Evolutionary conservation across 176 grass and related monocot genomes (phyloP), one percentile per base, ranked within the genome.

Genomic region (Hordeum marinum): DNA sequence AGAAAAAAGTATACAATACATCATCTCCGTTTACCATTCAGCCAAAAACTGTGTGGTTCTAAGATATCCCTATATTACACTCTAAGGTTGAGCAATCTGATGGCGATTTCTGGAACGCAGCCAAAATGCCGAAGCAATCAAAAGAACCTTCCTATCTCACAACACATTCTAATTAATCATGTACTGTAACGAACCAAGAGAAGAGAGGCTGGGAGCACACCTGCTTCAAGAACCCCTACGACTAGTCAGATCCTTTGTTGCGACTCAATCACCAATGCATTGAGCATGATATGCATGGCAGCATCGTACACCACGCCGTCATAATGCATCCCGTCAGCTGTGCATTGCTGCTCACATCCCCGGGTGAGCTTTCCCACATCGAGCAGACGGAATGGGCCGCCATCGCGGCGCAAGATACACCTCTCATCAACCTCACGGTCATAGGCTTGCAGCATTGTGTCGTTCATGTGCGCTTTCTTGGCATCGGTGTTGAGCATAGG

Each of bases 321-420:
- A 32, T 95, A 98, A 80, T 98, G 95, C 95, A 95, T 98, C 32
- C 95, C 95, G 25, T 98, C 95, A 64, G 67, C 45, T 0, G 95
- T 88, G 84, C 95, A 98, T 18, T 87, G 83, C 45, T 11, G 83
- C 65, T 91, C 95, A 76, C 95, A 98, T 8, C 92, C 92, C 31
- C 67, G 70, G 34, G 70, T 75, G 79, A 98, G 85, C 70, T 83
- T 75, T 27, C 91, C 92, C 52, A 93, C 82, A 82, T 98, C 92
- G 25, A 98, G 92, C 79, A 95, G 80, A 32, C 78, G 37, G 58
- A 91, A 98, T 4, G 85, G 85, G 24, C 89, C 89, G 2, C 89
- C 74, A 36, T 80, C 54, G 23, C 89, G 36, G 4, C 85, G 82
- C 75, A 91, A 66, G 20, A 98, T 42, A 13, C 88, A 76, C 26